phyloP scores from a whole-genome alignment of 108 stramenopile species.

The Skeletonema marinoi region DNA sequence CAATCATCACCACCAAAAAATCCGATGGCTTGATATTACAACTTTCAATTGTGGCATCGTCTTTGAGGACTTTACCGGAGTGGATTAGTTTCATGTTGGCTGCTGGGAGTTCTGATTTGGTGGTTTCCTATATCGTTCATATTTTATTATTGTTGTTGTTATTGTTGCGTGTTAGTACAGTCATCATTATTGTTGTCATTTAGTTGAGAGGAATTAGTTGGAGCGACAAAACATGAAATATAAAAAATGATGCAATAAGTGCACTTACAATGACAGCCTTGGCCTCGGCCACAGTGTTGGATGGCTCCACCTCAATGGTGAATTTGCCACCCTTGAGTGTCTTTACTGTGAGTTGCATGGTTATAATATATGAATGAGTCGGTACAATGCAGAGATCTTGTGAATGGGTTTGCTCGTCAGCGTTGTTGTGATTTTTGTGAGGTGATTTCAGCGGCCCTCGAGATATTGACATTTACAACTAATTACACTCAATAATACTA shows the following conservation, averaged over 20 bases:
- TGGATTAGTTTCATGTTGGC: slow-evolving; percentile 93
- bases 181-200: not conserved
- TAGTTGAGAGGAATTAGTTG: not conserved
- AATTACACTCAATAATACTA: not conserved
- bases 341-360: slow-evolving; percentile 87
- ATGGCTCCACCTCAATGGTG: slow-evolving; percentile 73
- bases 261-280: slow-evolving; percentile 82
- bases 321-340: slow-evolving; percentile 90
- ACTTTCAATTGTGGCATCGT: slow-evolving; percentile 78
- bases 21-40: slow-evolving; percentile 88
- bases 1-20: slow-evolving; percentile 97
- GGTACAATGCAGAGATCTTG: too few relatives aligned
- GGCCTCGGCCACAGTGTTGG: slow-evolving; percentile 62
- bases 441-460: too few relatives aligned
- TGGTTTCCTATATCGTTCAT: slow-evolving; percentile 55
- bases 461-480: not conserved
- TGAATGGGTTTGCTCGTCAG: too few relatives aligned
- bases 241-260: not conserved
- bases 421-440: not conserved
- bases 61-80: slow-evolving; percentile 95
- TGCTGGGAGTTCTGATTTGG: slow-evolving; percentile 76
- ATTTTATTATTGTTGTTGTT: not conserved
- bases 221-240: not conserved
- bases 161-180: not conserved
- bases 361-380: not conserved